Conservation (phyloP, 768 basidiomycete species). For the Artomyces pyxidatus region DNA sequence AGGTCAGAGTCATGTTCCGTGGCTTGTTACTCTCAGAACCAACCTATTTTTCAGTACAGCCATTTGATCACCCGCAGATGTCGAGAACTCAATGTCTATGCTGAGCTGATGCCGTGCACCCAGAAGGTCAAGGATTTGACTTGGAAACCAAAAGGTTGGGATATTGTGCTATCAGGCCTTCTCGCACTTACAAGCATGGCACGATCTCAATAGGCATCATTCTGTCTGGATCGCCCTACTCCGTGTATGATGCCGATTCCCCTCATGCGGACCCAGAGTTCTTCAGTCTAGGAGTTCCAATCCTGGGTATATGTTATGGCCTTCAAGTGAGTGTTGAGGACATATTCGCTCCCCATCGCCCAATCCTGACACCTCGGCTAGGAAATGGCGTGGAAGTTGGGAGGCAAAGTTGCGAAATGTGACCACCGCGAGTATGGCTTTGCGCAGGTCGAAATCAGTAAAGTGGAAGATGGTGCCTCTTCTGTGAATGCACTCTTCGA, state of each 20-base stretch:
- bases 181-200: not conserved
- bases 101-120: slow-evolving; percentile 96
- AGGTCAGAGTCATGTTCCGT: slow-evolving; percentile 40
- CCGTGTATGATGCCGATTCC: slow-evolving; percentile 88
- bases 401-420: slow-evolving; percentile 78
- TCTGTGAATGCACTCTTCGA: slow-evolving; percentile 74
- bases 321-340: slow-evolving; percentile 55
- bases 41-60: slow-evolving; percentile 59
- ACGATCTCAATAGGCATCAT: slow-evolving; percentile 62
- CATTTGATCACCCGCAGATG: slow-evolving; percentile 97
- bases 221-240: slow-evolving; percentile 95
- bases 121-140: slow-evolving; percentile 77
- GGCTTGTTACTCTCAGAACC: slow-evolving; percentile 8
- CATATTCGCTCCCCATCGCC: not conserved
- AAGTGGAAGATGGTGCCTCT: slow-evolving; percentile 40
- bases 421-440: slow-evolving; percentile 95
- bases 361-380: slow-evolving; percentile 25
- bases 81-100: slow-evolving; percentile 95
- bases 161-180: slow-evolving; percentile 10
- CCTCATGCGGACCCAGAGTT: slow-evolving; percentile 92
- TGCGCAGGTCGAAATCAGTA: slow-evolving; percentile 70
- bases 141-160: slow-evolving; percentile 89
- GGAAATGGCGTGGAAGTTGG: slow-evolving; percentile 90
- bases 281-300: slow-evolving; percentile 81
- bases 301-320: slow-evolving; percentile 97